Evolutionary conservation across 352 stramenopile species (phyloP).

Genomic region (Phytophthora niederhauseri): DNA sequence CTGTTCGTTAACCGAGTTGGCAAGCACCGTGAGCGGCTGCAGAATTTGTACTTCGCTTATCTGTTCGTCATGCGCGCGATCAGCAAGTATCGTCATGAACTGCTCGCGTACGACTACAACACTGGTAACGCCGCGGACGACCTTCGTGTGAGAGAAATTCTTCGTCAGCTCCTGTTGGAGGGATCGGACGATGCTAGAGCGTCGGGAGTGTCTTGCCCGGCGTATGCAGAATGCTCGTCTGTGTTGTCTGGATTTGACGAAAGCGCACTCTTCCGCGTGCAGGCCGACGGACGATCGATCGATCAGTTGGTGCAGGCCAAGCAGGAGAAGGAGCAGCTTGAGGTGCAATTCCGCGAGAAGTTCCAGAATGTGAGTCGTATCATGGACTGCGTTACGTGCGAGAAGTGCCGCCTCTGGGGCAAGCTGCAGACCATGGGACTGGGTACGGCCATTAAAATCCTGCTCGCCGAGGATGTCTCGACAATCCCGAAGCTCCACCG

Average conservation of each 20-base stretch:
- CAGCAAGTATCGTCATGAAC: slow-evolving; percentile 91
- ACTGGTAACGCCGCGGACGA: slow-evolving; percentile 94
- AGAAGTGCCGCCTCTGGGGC: slow-evolving; percentile 98
- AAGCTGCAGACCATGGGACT: slow-evolving; percentile 98
- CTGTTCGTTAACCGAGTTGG: slow-evolving; percentile 91
- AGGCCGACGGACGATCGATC: slow-evolving; percentile 55
- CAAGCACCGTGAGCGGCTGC: slow-evolving; percentile 93
- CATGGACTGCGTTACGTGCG: slow-evolving; percentile 99
- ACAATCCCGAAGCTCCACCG: slow-evolving; percentile 80
- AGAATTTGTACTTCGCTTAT: slow-evolving; percentile 99
- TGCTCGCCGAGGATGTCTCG: slow-evolving; percentile 92
- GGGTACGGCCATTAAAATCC: slow-evolving; percentile 97
- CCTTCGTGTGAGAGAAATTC: slow-evolving; percentile 65
- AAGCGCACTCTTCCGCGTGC: slow-evolving; percentile 84
- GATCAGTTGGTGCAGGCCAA: slow-evolving; percentile 67
- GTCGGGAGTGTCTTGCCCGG: slow-evolving; percentile 52
- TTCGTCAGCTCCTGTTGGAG: slow-evolving; percentile 73
- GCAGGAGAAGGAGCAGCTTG: slow-evolving; percentile 63
- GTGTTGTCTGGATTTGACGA: slow-evolving; percentile 90
- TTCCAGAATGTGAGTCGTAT: slow-evolving; percentile 99
- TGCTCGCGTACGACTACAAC: slow-evolving; percentile 95
- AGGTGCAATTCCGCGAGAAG: slow-evolving; percentile 85
- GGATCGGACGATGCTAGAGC: slow-evolving; percentile 40
- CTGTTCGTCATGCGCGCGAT: slow-evolving; percentile 97
- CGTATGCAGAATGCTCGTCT: slow-evolving; percentile 57